Conservation (phyloP, 371 early-diverging fungal genomes). For the Mucor saturninus region DNA sequence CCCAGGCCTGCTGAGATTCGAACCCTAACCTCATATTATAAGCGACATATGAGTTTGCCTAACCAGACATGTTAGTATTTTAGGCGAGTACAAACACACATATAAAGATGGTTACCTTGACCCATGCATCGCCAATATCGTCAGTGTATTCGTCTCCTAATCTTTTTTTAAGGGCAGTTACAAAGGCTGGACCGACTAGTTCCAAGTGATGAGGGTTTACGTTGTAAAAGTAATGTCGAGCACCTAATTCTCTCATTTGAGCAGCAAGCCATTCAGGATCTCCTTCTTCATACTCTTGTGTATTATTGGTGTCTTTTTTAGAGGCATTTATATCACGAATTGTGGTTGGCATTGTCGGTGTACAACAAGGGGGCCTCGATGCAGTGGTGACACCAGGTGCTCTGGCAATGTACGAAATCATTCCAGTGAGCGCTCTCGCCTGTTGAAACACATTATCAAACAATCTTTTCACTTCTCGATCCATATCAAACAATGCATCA, state of each 20-base stretch:
- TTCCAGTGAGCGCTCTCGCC: constrained; percentile 49
- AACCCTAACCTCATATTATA: constrained; percentile 46
- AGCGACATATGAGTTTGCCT: constrained; percentile 43
- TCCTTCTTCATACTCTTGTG: constrained; percentile 26
- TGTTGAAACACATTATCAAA: constrained; percentile 50
- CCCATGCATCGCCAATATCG: constrained; percentile 48
- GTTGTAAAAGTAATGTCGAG: constrained; percentile 46
- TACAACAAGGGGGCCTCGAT: constrained; percentile 11
- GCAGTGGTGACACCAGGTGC: constrained; percentile 29
- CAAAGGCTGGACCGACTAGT: constrained; percentile 46
- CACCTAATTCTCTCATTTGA: constrained; percentile 42
- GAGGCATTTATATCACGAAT: constrained; percentile 39
- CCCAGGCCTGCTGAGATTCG: constrained; percentile 47
- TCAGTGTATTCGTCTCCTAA: constrained; percentile 42
- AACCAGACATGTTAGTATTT: background rate
- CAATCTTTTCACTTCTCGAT: constrained; percentile 22
- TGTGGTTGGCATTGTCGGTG: constrained; percentile 13
- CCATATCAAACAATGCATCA: constrained; percentile 43
- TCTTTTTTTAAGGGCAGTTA: constrained; percentile 38
- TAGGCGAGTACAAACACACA: background rate
- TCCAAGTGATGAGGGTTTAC: constrained; percentile 39
- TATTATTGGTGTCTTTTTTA: constrained; percentile 3
- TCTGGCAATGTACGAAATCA: constrained; percentile 48
- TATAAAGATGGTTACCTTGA: constrained; percentile 28
- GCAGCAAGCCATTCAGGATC: constrained; percentile 35